A percentile compares a stretch with the other conserved stretches of the same genome.
These are phyloP conservation scores for Phytopythium chamaehyphon DNA, from an alignment of 352 stramenopile species.

Conservation along the genomic window DNA sequence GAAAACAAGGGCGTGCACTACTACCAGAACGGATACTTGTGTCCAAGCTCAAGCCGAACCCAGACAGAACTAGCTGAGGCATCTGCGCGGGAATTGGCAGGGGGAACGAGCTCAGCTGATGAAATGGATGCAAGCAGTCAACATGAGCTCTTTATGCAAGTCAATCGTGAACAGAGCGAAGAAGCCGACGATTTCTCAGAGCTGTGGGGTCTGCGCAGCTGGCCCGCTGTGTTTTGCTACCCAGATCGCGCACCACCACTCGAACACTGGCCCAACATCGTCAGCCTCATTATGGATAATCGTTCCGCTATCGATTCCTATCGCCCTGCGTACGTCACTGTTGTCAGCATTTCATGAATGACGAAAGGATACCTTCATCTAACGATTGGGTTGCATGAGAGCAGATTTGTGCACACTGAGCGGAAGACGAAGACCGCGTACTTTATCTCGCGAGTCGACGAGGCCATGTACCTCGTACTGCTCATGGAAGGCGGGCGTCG, in stretches of 20 bases:
- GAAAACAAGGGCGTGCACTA: conserved; percentile 75
- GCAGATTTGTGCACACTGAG: conserved; percentile 64
- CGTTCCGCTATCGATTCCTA: conserved; percentile 45
- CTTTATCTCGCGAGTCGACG: conserved; percentile 71
- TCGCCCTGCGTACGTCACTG: conserved; percentile 40
- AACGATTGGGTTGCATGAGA: background rate
- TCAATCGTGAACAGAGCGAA: conserved; percentile 53
- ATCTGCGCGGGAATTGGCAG: conserved; percentile 11
- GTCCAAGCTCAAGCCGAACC: conserved; percentile 51
- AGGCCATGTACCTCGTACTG: conserved; percentile 69
- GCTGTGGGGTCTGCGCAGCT: conserved; percentile 73
- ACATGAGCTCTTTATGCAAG: conserved; percentile 48
- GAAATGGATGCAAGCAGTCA: conserved; percentile 3
- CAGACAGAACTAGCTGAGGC: conserved; percentile 26
- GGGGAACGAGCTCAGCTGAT: background rate
- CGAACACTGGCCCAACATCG: conserved; percentile 83
- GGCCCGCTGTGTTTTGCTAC: conserved; percentile 83
- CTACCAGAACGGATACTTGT: conserved; percentile 74
- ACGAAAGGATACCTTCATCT: background rate
- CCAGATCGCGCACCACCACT: conserved; percentile 51
- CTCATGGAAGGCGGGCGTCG: conserved; percentile 67
- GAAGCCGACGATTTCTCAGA: conserved; percentile 75
- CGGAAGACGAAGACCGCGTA: conserved; percentile 65
- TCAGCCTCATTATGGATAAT: conserved; percentile 88
- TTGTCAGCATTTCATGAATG: background rate